Conservation (phyloP, 1,284 basidiomycete species). For the Polyporus tsugae region DNA sequence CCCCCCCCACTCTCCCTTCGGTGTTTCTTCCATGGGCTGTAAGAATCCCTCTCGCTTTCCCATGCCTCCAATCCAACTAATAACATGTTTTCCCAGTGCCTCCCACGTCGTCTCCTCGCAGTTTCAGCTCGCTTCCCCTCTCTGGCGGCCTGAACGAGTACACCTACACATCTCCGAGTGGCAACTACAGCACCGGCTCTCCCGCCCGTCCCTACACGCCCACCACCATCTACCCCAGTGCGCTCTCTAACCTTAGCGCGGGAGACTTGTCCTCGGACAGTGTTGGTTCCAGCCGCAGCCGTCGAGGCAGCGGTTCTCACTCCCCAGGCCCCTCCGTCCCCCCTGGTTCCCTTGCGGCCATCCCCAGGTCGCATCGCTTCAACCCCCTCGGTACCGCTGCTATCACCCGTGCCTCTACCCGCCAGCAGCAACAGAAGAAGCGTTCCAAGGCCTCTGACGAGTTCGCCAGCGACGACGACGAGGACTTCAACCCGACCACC, state of each 20-base stretch:
- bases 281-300: constrained; percentile 66
- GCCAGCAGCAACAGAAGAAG: constrained; percentile 49
- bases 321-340: constrained; percentile 71
- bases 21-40: constrained; percentile 53
- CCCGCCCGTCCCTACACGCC: constrained; percentile 75
- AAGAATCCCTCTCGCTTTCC: constrained; percentile 38
- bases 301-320: constrained; percentile 70
- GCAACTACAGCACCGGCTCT: constrained; percentile 57
- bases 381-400: constrained; percentile 71
- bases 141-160: constrained; percentile 67
- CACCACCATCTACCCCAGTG: constrained; percentile 75
- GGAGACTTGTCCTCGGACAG: constrained; percentile 77
- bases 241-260: constrained; percentile 71
- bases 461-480: constrained; percentile 63
- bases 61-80: constrained; percentile 28
- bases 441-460: constrained; percentile 69
- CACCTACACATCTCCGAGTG: constrained; percentile 61
- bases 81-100: constrained; percentile 43
- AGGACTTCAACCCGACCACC: constrained; percentile 66
- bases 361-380: constrained; percentile 77
- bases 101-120: constrained; percentile 60
- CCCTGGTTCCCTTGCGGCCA: constrained; percentile 60
- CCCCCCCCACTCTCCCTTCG: constrained; percentile 53
- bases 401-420: constrained; percentile 44
- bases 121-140: constrained; percentile 69